Base-by-base conservation (phyloP, 1,139 yeast genomes). In the Zygosaccharomyces sapae region DNA sequence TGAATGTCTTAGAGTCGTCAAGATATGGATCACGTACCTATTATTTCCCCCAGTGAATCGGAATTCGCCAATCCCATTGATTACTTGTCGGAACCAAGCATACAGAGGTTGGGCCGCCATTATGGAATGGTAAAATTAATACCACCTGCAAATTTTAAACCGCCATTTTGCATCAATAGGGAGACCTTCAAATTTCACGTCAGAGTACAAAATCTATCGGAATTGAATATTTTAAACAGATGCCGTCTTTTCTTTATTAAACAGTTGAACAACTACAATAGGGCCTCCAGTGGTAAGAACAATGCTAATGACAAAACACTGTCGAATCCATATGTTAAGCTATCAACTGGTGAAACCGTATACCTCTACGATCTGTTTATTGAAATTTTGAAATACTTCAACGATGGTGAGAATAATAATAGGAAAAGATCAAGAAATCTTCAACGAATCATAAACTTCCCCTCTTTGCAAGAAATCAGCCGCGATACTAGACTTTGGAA, bases 111-210 rank as follows among this genome's bases (percentile, higher is more conserved):
- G 22, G 92, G 92, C 3, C 68, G 68, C 8, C 63, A 70, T 41
- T 83, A 71, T 61, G 94, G 94, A 0, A 74, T 85, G 56, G 66
- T 85, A 27, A 85, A 84, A 59, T 56, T 85, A 1, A 71, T 77
- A 1, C 89, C 94, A 2, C 92, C 92, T 0, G 48, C 54, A 4
- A 69, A 60, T 9, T 82, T 86, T 77, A 67, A 68, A 46, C 82
- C 85, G 1, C 65, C 66, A 0, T 74, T 83, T 53, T 72, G 78
- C 51, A 68, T 84, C 13, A 74, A 84, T 42, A 68, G 70, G 37
- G 61, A 68, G 7, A 60, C 57, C 19, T 83, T 85, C 63, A 72
- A 67, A 47, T 84, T 85, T 58, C 81, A 79, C 53, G 83, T 88
- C 4, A 67, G 92, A 47, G 63, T 81, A 19, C 92, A 85, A 60